Evolutionary conservation across 768 basidiomycete species (phyloP), one percentile per base, ranked within the genome.

Genomic region (Tricholoma saponaceum): DNA sequence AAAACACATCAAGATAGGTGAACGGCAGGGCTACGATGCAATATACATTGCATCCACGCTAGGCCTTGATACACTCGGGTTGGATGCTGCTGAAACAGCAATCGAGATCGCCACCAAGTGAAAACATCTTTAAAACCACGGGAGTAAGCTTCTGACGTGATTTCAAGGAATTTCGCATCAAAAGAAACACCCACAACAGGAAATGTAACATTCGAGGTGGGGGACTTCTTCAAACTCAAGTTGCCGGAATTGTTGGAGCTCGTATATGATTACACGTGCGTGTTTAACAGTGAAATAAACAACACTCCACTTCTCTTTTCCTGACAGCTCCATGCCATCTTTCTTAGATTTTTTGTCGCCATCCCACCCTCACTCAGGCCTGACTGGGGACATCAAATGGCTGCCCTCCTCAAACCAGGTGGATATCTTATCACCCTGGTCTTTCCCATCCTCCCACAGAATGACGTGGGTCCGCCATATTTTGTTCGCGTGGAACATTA

Each of bases 271-370:
- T 86, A 86, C 66, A 88, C 87, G 81, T 79, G 55, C 37, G 73
- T 64, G 62, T 62, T 8, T 18, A n/a, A 25, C 4, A 18, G 22
- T 23, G 3, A 35, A 10, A 39, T 49, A 5, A 1, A n/a, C n/a
- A 5, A 25, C 22, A 30, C 49, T 43, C 55, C 35, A 20, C 16
- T 28, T 26, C 20, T 25, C 18, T 32, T 41, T 16, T 3, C 26
- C 23, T 30, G 30, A 30, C 30, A n/a, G 35, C n/a, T 23, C 4
- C 8, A 43, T 35, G 9, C 14, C 37, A 14, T 44, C 23, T 47
- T 8, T n/a, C 12, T 26, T 26, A 87, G 85, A 1, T 89, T 90
- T 72, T 90, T 91, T 67, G 85, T 85, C 43, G 88, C 89, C 1
- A 82, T 91, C 20, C 83, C 82, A 0, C 87, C 85, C 0, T 57